phyloP scores from a whole-genome alignment of 371 early-diverging fungal genomes.

The Gilbertella persicaria region DNA sequence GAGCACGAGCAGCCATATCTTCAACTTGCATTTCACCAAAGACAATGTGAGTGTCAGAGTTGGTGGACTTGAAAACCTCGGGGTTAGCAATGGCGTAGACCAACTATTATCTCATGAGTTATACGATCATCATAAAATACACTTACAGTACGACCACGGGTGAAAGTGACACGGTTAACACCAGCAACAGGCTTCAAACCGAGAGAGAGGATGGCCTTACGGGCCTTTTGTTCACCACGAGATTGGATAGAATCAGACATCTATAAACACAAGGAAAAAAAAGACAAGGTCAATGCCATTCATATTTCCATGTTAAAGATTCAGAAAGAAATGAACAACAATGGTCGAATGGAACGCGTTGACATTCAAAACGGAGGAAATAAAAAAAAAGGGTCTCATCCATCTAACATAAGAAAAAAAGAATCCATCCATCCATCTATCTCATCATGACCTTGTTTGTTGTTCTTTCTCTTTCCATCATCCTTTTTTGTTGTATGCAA shows the following conservation, averaged over 20 bases:
- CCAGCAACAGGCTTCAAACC: slow-evolving; percentile 88
- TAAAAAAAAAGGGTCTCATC: slow-evolving; percentile 4
- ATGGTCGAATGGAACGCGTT: neutral
- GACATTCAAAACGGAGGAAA: neutral
- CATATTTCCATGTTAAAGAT: too few species aligned
- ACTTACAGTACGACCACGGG: slow-evolving; percentile 80
- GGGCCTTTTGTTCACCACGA: slow-evolving; percentile 94
- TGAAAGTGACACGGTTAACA: slow-evolving; percentile 90
- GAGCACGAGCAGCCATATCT: slow-evolving; percentile 80
- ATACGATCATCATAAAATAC: too few species aligned
- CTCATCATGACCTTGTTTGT: too few species aligned
- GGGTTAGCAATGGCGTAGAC: slow-evolving; percentile 89
- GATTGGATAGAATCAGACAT: slow-evolving; percentile 55
- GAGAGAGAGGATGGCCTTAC: slow-evolving; percentile 92
- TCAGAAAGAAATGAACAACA: neutral
- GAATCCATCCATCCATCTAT: slow-evolving; percentile 20
- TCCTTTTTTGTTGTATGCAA: too few species aligned
- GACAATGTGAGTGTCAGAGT: slow-evolving; percentile 93
- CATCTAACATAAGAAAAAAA: neutral
- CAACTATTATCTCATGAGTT: too few species aligned
- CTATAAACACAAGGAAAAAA: slow-evolving; percentile 5
- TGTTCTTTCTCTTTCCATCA: too few species aligned
- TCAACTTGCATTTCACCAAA: slow-evolving; percentile 95
- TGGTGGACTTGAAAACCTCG: slow-evolving; percentile 90
- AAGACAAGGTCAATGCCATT: neutral